Base-by-base conservation (phyloP, 2,329 filamentous ascomycete genomes). In the Claviceps sp. region DNA sequence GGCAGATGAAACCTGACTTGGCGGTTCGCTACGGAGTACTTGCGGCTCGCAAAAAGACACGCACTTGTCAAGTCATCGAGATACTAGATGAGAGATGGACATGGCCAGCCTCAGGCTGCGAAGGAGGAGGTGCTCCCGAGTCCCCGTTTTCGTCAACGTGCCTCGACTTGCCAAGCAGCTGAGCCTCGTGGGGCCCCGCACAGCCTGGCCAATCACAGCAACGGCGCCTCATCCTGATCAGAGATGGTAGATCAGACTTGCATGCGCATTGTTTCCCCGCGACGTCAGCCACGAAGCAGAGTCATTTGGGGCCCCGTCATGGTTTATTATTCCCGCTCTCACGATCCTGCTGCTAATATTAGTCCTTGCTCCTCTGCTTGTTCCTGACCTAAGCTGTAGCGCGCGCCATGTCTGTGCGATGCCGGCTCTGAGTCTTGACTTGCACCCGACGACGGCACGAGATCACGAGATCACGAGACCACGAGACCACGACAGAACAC, bases 321-420 rank as follows among this genome's bases (percentile, higher is more conserved):
- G 20, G 20, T 22, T 43, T 24, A 43, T 43, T 24, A 43, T 43
- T 43, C 20, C 41, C 41, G 41, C 41, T 22, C 11, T 43, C 41
- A 43, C 20, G 41, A 22, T 14, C 41, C 41, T 24, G 11, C 41
- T 43, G 41, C 41, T 43, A 43, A 22, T 43, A 11, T 14, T 24
- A 43, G 41, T 43, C 41, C 41, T 16, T 30, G 24, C 41, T 44
- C 24, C 40, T 14, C 4, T 26, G 16, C 37, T 20, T 43, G 22
- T 37, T 20, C 26, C 34, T 13, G 18, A 9, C 44, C 48, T 37
- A 34, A 50, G 37, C 52, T 30, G 20, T 50, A 26, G 30, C 42
- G 30, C 37, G 18, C 47, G 54, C 40, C 54, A 55, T 56, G 55
- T 45, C 50, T 20, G 43, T 48, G 53, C 42, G 30, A 46, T 54